Percentiles rank a stretch among this genome's conserved stretches.
phyloP scores from a whole-genome alignment of 108 stramenopile species.

The Mediolabrus comicus region DNA sequence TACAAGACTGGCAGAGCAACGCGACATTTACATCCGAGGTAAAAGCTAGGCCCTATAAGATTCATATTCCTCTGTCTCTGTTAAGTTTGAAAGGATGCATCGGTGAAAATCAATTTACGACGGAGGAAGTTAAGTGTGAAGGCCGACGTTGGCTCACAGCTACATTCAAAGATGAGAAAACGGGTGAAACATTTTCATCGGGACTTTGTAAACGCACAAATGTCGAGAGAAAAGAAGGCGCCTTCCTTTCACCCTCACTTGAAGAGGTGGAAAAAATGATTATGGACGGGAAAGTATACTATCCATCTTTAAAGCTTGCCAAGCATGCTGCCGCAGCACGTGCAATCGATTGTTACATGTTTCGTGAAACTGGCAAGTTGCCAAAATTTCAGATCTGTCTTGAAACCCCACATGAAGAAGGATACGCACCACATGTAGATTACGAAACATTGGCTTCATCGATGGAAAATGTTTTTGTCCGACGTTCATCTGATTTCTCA shows the following conservation, averaged over 20 bases:
- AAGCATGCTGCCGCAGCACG: conserved; percentile 42
- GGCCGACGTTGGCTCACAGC: conserved; percentile 16
- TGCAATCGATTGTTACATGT: conserved; percentile 37
- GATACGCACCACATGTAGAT: not conserved
- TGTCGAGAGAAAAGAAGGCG: not conserved
- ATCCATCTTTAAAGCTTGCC: not conserved
- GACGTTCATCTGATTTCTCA: not conserved
- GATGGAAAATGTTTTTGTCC: not conserved
- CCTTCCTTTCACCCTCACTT: not conserved
- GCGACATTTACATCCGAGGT: not conserved
- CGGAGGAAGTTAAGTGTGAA: not conserved
- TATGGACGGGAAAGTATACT: conserved; percentile 23
- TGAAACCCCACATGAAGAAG: conserved; percentile 22
- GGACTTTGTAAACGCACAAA: conserved; percentile 18
- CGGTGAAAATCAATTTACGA: not conserved
- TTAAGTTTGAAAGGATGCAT: not conserved
- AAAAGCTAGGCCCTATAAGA: not conserved
- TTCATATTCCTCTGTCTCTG: conserved; percentile 1
- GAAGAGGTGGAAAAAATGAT: not conserved
- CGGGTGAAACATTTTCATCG: conserved; percentile 26
- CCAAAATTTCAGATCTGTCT: conserved; percentile 14
- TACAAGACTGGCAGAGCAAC: not conserved
- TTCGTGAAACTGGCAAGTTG: conserved; percentile 2
- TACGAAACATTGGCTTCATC: conserved; percentile 6
- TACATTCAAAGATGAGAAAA: conserved; percentile 21